Base-by-base conservation (phyloP, 805 yeast species). In the Yarrowia osloensis region DNA sequence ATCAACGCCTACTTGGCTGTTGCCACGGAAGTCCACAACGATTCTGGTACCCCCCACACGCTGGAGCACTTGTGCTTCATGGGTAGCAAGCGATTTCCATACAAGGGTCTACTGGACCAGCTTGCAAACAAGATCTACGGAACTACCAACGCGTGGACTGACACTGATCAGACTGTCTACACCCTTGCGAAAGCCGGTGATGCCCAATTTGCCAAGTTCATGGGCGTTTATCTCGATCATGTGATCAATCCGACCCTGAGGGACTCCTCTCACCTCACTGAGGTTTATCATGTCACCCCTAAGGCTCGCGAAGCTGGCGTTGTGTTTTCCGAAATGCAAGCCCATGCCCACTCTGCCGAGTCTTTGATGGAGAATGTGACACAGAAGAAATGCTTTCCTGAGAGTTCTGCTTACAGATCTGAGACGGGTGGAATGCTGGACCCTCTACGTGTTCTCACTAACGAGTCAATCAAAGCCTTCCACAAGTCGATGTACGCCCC, bases 281-380 rank as follows among this genome's bases (percentile, higher is more conserved):
- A 95, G 75, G 98, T 95, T 9, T 91, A 91, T 75, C 98, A 95
- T 75, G 85, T 95, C 54, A 98, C 95, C 75, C 97, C 96, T 1
- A 83, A 85, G 9, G 97, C 90, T 35, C 86, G 88, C 70, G 99
- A 95, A 72, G 91, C 91, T 75, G 99, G 99, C 72, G 99, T 95
- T 33, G 98, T 95, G 3, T 95, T 89, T 75, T 88, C 96, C 65
- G 99, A 95, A 78, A 95, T 95, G 98, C 97, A 91, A 74, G 98
- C 92, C 29, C 87, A 89, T 67, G 97, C 92, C 76, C 85, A 85
- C 72, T 90, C 88, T 70, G 84, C 93, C 17, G 87, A 87, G 85
- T 89, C 88, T 70, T 78, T 88, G 13, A 75, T 88, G 2, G 84
- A 82, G 71, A 79, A 89, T 70, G 85, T 85, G 65, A 71, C 73